Evolutionary conservation across 306 rosid species (phyloP), one percentile per base, ranked within the genome.

Genomic region (Alnus rubra): DNA sequence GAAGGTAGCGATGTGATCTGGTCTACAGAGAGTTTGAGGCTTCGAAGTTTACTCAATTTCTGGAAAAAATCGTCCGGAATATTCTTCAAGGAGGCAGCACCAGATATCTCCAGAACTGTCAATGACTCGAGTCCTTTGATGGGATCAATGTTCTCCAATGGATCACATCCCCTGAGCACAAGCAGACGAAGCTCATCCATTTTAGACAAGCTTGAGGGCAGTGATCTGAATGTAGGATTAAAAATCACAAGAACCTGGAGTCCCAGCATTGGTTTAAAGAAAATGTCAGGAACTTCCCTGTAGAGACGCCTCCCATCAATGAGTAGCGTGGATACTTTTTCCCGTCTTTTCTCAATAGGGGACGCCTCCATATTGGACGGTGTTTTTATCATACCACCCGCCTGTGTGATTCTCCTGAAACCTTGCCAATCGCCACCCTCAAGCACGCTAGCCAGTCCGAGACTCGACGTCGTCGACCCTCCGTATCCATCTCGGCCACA

Each of bases 101-200:
- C 79, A 35, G 89, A 86, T 74, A 86, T 35, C 51, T 86, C 89
- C 33, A 82, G 80, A 63, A 80, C 80, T 11, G 13, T 56, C 52
- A 82, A 73, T 45, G 52, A 7, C 6, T 4, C 0, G 3, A 69
- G 80, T 9, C 53, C 9, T 65, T 7, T 4, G 30, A 79, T 55
- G 51, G 0, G 64, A 42, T 50, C 70, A 67, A 75, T 56, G 0
- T 79, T 56, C 3, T 76, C 77, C 39, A 82, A 58, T 37, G 12
- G 74, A 82, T 75, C 79, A 79, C 86, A 82, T 30, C 52, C 82
- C 54, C 83, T 82, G 6, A 85, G 88, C 63, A 85, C 88, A 52
- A 86, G 82, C 35, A 82, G 37, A 50, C 54, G 37, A 77, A 86
- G 86, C 0, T 30, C n/a, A 9, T n/a, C 28, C 78, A 80, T 50